These are phyloP conservation scores for Leptographium procerum DNA, from an alignment of 2,329 filamentous ascomycete genomes.

Conservation along the genomic window DNA sequence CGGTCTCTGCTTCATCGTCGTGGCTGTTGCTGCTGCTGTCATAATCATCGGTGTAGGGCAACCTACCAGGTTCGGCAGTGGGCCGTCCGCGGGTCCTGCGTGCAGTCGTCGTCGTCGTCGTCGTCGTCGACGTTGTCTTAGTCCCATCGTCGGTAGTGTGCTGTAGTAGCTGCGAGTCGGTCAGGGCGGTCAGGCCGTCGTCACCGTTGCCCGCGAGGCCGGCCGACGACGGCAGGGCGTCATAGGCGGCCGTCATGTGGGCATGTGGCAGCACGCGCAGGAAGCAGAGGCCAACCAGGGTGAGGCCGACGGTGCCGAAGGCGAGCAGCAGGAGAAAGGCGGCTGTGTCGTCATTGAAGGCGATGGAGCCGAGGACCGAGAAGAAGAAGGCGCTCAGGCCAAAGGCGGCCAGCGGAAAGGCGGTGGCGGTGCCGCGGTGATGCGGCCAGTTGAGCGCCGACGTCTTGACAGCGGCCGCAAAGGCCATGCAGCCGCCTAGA, in stretches of 20 bases:
- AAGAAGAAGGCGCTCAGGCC: conserved; percentile 96
- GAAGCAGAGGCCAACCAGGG: conserved; percentile 73
- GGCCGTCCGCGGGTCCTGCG: conserved; percentile 20
- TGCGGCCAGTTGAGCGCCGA: conserved; percentile 86
- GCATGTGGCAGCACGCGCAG: conserved; percentile 58
- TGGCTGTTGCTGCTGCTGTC: neutral
- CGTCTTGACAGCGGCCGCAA: conserved; percentile 73
- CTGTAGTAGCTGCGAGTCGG: conserved; percentile 27
- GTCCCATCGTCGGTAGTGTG: conserved; percentile 29
- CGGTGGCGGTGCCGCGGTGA: conserved; percentile 85
- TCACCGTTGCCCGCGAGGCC: conserved; percentile 12
- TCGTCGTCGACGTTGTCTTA: too few relatives aligned
- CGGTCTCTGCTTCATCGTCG: neutral
- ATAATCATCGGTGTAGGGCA: conserved; percentile 15
- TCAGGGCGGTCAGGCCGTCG: conserved; percentile 15
- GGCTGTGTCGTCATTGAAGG: conserved; percentile 75
- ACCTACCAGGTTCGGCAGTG: conserved; percentile 57
- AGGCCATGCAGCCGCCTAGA: conserved; percentile 82
- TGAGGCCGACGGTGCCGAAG: conserved; percentile 65
- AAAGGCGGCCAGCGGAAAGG: conserved; percentile 85
- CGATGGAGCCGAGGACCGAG: conserved; percentile 61
- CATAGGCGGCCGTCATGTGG: conserved; percentile 34
- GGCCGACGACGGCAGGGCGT: conserved; percentile 33
- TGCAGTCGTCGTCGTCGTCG: conserved; percentile 5
- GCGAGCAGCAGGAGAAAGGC: conserved; percentile 72